Evolutionary conservation across 176 grass and related monocot genomes (phyloP).

Genomic region (Carex scoparia): DNA sequence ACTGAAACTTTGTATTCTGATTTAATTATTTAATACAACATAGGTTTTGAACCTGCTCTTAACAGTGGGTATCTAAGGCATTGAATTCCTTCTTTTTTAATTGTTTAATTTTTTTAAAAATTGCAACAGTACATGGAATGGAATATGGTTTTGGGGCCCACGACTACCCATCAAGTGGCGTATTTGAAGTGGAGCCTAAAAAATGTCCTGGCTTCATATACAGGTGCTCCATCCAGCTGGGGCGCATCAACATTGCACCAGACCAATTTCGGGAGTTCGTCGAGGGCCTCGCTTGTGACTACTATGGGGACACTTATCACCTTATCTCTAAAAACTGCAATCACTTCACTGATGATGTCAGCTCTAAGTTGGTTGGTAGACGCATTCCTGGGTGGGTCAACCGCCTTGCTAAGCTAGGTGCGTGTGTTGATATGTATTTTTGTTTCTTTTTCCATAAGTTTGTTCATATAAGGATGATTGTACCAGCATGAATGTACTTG

Average conservation of each 20-base stretch:
- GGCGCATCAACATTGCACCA: constrained; percentile 40
- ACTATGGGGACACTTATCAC: constrained; percentile 93
- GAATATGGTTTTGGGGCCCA: constrained; percentile 96
- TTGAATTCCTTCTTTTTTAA: neutral
- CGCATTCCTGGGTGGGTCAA: constrained; percentile 89
- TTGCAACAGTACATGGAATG: constrained; percentile 61
- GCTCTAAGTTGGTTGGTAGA: constrained; percentile 59
- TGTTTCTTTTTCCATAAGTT: neutral
- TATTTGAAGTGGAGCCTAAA: constrained; percentile 96
- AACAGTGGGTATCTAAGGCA: neutral
- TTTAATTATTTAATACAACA: constrained; percentile 11
- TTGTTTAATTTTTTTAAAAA: neutral
- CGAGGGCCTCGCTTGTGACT: constrained; percentile 62
- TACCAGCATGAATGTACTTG: neutral
- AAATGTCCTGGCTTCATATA: constrained; percentile 76
- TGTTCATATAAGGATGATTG: neutral
- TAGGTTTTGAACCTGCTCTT: neutral
- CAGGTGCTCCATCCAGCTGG: constrained; percentile 74
- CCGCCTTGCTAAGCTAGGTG: constrained; percentile 86
- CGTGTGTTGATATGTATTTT: neutral
- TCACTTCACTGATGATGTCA: constrained; percentile 92
- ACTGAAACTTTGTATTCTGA: neutral
- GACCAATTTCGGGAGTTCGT: constrained; percentile 72
- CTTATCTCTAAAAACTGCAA: constrained; percentile 98
- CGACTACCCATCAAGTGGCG: constrained; percentile 65